Conservation (phyloP, 2,329 filamentous ascomycete species). For the Colletotrichum chlorophyti region DNA sequence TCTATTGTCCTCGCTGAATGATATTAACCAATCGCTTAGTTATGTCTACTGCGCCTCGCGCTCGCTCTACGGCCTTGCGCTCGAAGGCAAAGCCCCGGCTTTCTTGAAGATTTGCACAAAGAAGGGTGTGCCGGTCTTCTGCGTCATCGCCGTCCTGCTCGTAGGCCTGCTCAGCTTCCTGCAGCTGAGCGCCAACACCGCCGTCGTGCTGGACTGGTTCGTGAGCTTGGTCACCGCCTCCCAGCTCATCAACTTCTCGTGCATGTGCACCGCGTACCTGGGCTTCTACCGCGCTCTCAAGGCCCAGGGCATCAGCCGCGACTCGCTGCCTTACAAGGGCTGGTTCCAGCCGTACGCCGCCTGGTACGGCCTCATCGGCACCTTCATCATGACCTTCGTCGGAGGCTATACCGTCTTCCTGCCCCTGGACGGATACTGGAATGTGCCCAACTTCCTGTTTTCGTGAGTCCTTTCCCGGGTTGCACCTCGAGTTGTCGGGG, state of each 20-base stretch:
- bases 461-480: constrained; percentile 54
- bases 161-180: constrained; percentile 78
- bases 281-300: constrained; percentile 73
- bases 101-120: constrained; percentile 67
- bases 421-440: constrained; percentile 65
- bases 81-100: constrained; percentile 70
- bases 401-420: constrained; percentile 81
- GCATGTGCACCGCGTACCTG: constrained; percentile 75
- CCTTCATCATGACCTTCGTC: constrained; percentile 75
- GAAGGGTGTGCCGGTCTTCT: constrained; percentile 76
- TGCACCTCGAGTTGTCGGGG: no score
- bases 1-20: no score
- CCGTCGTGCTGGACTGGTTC: constrained; percentile 76
- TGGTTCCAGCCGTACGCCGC: constrained; percentile 75
- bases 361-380: constrained; percentile 68
- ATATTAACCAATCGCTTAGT: no score
- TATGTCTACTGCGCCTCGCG: constrained; percentile 70
- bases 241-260: constrained; percentile 75
- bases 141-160: constrained; percentile 68
- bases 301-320: constrained; percentile 72
- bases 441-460: constrained; percentile 74
- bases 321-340: constrained; percentile 73
- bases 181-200: constrained; percentile 69
- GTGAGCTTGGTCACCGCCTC: constrained; percentile 74
- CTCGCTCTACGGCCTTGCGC: constrained; percentile 71